phyloP scores from a whole-genome alignment of 257 asterid genomes.

The Coffea eugenioides region DNA sequence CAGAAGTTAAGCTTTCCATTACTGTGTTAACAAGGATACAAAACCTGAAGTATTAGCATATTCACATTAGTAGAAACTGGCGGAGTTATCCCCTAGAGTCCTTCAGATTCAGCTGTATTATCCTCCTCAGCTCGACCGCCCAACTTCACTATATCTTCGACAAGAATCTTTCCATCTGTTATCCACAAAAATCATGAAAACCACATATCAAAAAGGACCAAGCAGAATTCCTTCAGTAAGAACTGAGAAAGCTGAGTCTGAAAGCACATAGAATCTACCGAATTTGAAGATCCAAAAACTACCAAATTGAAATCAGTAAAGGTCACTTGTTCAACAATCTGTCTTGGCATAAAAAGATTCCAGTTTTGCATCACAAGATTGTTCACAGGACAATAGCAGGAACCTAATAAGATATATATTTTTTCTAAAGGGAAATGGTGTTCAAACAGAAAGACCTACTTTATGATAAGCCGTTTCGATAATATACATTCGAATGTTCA shows the following conservation, averaged over 20 bases:
- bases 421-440: neutral
- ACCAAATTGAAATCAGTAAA: no score
- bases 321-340: neutral
- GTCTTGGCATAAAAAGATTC: neutral
- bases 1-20: neutral
- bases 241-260: neutral
- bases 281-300: neutral
- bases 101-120: constrained; percentile 40
- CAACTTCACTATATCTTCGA: constrained; percentile 80
- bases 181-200: constrained; percentile 1
- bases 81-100: constrained; percentile 17
- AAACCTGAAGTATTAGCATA: neutral
- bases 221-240: no score
- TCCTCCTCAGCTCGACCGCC: constrained; percentile 61
- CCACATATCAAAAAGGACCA: no score
- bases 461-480: neutral
- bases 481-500: neutral
- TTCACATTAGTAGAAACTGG: neutral
- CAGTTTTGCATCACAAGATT: neutral
- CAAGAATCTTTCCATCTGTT: constrained; percentile 87
- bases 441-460: neutral
- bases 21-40: neutral
- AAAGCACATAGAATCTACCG: neutral
- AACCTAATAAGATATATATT: neutral
- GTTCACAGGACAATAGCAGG: neutral